These are phyloP conservation scores for Sphagnurus paluster DNA, from an alignment of 1,284 basidiomycete genomes.

Conservation along the genomic window DNA sequence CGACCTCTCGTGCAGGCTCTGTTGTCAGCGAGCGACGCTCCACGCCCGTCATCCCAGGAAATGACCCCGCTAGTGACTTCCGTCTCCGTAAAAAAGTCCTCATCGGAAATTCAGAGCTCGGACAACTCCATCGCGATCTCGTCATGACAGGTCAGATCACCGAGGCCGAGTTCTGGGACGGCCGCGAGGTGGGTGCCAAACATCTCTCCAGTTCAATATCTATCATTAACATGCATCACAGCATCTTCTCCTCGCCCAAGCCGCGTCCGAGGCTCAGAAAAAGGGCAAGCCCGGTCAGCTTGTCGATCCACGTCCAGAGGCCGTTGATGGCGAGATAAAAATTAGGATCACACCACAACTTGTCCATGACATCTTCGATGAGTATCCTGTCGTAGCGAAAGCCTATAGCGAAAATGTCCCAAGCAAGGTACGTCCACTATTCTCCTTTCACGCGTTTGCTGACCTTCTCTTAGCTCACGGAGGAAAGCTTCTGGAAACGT, in stretches of 20 bases:
- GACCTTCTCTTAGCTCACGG: constrained; percentile 61
- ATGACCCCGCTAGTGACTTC: constrained; percentile 64
- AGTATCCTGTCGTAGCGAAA: constrained; percentile 92
- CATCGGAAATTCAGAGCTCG: constrained; percentile 73
- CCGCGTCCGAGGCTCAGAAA: constrained; percentile 71
- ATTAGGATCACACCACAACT: constrained; percentile 93
- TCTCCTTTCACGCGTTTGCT: constrained; percentile 13
- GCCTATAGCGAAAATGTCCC: constrained; percentile 96
- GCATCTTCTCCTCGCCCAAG: constrained; percentile 73
- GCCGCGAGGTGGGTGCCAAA: constrained; percentile 68
- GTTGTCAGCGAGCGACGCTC: constrained; percentile 54
- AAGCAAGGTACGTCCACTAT: constrained; percentile 53
- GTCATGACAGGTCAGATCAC: constrained; percentile 84
- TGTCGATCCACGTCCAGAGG: constrained; percentile 87
- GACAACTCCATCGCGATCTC: constrained; percentile 79
- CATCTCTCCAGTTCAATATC: constrained; percentile 6
- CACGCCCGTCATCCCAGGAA: constrained; percentile 55
- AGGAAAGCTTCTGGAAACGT: constrained; percentile 93
- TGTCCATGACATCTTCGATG: constrained; percentile 95
- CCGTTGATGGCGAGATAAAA: constrained; percentile 79
- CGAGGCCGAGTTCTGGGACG: constrained; percentile 95
- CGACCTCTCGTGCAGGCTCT: constrained; percentile 60
- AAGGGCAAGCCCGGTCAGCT: constrained; percentile 85
- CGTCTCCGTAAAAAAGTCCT: constrained; percentile 80
- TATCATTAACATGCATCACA: constrained; percentile 25